phyloP scores from a whole-genome alignment of 148 eudicot species.

The Fagopyrum esculentum region DNA sequence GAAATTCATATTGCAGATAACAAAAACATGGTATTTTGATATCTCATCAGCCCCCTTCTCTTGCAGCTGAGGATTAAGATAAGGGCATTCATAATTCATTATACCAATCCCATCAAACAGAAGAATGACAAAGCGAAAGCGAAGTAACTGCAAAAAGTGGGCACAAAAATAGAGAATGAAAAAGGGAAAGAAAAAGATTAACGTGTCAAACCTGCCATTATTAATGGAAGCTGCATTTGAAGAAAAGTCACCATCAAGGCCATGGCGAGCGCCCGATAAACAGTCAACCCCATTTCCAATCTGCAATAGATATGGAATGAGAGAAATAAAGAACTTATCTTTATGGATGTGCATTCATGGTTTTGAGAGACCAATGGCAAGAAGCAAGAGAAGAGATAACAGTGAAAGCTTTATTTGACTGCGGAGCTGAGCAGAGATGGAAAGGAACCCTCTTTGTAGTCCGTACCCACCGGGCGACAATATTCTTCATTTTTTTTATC shows the following conservation, averaged over 20 bases:
- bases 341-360: neutral
- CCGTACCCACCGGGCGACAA: conserved; percentile 1
- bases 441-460: neutral
- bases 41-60: neutral
- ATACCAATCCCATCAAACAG: conserved; percentile 1
- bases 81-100: neutral
- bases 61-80: neutral
- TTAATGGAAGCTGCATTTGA: conserved; percentile 7
- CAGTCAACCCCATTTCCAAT: neutral
- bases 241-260: neutral
- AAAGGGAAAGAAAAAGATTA: neutral
- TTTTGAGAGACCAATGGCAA: neutral
- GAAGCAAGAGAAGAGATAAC: neutral
- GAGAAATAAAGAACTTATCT: neutral
- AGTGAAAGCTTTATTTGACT: neutral
- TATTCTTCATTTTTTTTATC: neutral
- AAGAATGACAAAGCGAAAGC: conserved; percentile 8
- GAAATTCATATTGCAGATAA: neutral
- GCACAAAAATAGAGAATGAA: neutral
- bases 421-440: neutral
- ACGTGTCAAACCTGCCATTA: conserved; percentile 3
- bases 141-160: conserved; percentile 1
- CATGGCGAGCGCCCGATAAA: neutral
- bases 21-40: neutral
- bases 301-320: neutral